Evolutionary conservation across 331 rosid genomes (phyloP).

Genomic region (Rhamnella rubrinervis): DNA sequence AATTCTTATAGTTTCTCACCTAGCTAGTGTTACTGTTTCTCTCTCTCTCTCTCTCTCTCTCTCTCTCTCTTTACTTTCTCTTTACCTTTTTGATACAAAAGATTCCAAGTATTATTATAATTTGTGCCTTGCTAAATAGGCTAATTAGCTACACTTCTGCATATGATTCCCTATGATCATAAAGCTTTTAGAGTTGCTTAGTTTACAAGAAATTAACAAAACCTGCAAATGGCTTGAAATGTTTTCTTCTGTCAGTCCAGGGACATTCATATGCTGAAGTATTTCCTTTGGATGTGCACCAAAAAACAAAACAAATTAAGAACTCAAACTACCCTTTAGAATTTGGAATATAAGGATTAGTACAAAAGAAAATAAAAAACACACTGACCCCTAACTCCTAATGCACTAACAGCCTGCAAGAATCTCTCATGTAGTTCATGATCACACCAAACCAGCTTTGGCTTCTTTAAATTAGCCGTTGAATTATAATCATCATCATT

Average conservation of each 20-base stretch:
- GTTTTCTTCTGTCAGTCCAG: constrained; percentile 26
- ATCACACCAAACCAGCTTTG: constrained; percentile 30
- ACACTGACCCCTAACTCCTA: constrained; percentile 35
- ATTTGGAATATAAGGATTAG: neutral
- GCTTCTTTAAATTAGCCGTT: constrained; percentile 10
- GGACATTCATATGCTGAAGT: constrained; percentile 37
- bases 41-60: too few relatives aligned
- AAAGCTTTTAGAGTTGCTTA: neutral
- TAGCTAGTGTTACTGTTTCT: too few relatives aligned
- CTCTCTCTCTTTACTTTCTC: too few relatives aligned
- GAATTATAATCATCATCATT: neutral
- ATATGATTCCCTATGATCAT: neutral
- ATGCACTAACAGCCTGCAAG: constrained; percentile 24
- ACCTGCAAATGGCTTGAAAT: constrained; percentile 53
- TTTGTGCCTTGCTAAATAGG: neutral
- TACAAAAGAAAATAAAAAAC: neutral
- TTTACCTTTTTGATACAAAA: neutral
- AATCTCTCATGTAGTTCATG: constrained; percentile 31
- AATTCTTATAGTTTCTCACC: too few relatives aligned
- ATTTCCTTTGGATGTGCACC: constrained; percentile 43
- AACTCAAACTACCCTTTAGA: neutral
- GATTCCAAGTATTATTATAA: neutral
- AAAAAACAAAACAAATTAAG: constrained; percentile 20
- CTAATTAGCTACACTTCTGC: neutral
- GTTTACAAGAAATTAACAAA: constrained; percentile 1